Percentiles rank a stretch among this genome's conserved stretches.
These are phyloP conservation scores for Nigrograna mackinnonii DNA, from an alignment of 2,329 filamentous ascomycete genomes.

Conservation along the genomic window DNA sequence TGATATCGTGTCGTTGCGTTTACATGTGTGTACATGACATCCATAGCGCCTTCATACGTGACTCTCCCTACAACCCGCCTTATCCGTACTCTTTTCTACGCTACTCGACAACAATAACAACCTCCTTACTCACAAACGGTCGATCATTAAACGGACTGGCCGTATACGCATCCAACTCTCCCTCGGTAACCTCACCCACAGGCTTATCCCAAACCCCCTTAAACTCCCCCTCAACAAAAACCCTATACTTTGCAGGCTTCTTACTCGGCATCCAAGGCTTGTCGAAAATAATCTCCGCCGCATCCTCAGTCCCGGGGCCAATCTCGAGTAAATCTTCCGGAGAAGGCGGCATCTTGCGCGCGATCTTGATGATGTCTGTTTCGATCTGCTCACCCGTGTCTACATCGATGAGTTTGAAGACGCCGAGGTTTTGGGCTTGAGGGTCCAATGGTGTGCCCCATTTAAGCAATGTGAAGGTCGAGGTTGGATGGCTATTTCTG, in stretches of 20 bases:
- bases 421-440: constrained; percentile 40
- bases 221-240: constrained; percentile 37
- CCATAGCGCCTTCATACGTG: too few species aligned
- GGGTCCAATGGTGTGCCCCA: constrained; percentile 47
- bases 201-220: constrained; percentile 39
- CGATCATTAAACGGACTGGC: constrained; percentile 27
- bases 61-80: too few species aligned
- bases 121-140: constrained; percentile 26
- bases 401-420: constrained; percentile 37
- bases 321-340: constrained; percentile 40
- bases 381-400: constrained; percentile 28
- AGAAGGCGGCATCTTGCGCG: constrained; percentile 40
- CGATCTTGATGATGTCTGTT: constrained; percentile 37
- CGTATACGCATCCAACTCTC: constrained; percentile 28
- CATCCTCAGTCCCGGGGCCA: constrained; percentile 33
- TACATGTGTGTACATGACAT: too few species aligned
- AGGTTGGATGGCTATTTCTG: constrained; percentile 36
- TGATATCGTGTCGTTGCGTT: too few species aligned
- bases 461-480: constrained; percentile 40
- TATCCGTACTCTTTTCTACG: too few species aligned
- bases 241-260: constrained; percentile 40
- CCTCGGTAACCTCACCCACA: constrained; percentile 21
- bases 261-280: constrained; percentile 41
- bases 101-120: constrained; percentile 23
- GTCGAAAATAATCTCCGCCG: constrained; percentile 39